Percentiles rank a stretch among this genome's conserved stretches.
Conservation (phyloP, 2,329 filamentous ascomycete genomes). For the Eutypa lata region DNA sequence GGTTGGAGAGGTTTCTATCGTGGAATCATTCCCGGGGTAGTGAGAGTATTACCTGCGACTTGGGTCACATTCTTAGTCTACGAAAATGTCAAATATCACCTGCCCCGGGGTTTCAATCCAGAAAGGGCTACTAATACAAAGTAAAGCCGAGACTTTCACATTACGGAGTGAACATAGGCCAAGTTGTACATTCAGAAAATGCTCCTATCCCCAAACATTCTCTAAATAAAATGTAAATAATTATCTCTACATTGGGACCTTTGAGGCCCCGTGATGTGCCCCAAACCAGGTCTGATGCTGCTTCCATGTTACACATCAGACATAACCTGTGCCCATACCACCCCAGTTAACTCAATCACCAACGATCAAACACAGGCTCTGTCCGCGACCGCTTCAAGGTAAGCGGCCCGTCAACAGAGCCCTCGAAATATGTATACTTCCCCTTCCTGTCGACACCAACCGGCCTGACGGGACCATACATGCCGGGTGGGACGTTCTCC, state of each 20-base stretch:
- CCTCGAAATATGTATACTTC: constrained; percentile 3
- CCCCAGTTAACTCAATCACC: too few species aligned
- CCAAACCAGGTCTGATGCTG: too few species aligned
- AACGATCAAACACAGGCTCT: not conserved
- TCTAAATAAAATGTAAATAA: too few species aligned
- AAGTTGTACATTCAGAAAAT: too few species aligned
- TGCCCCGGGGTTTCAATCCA: constrained; percentile 42
- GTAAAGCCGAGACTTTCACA: too few species aligned
- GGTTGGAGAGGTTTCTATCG: constrained; percentile 86
- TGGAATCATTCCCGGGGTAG: constrained; percentile 82
- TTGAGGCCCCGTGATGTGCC: too few species aligned
- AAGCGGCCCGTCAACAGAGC: not conserved
- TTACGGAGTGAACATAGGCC: too few species aligned
- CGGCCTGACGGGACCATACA: constrained; percentile 4
- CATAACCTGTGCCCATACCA: too few species aligned
- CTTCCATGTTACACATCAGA: too few species aligned
- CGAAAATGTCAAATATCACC: constrained; percentile 80
- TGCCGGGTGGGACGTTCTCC: constrained; percentile 3
- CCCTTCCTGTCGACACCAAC: constrained; percentile 2
- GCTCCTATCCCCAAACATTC: too few species aligned
- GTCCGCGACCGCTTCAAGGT: not conserved
- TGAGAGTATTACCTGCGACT: constrained; percentile 88
- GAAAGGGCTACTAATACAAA: too few species aligned
- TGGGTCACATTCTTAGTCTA: constrained; percentile 97
- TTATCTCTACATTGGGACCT: too few species aligned